Conservation (phyloP, 352 stramenopile genomes). For the Pythium grandisporangium region DNA sequence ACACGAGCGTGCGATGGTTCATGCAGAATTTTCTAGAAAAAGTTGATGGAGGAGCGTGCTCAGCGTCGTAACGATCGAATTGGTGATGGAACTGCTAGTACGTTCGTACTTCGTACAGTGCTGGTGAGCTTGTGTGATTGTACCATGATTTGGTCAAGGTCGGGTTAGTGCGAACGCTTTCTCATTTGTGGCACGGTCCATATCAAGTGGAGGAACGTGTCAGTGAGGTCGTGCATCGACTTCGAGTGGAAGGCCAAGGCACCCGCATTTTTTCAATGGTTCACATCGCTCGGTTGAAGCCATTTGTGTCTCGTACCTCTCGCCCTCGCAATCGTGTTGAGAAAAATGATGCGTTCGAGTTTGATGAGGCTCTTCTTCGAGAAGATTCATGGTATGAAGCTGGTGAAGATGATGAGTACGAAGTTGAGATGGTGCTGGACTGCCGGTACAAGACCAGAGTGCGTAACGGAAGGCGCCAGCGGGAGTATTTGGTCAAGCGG, state of each 20-base stretch:
- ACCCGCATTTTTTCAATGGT: not conserved
- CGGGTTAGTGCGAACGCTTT: conserved; percentile 1
- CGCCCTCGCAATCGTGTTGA: not conserved
- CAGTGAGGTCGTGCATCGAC: conserved; percentile 1
- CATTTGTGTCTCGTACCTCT: conserved; percentile 2
- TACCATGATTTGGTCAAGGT: conserved; percentile 9
- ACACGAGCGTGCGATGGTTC: conserved; percentile 1
- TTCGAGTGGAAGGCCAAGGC: conserved; percentile 1
- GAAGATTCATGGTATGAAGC: conserved; percentile 6
- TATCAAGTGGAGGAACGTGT: conserved; percentile 3
- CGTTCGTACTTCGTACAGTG: not conserved
- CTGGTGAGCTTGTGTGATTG: conserved; percentile 4
- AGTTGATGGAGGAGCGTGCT: conserved; percentile 6
- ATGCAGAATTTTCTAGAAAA: conserved; percentile 2
- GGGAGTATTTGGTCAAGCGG: conserved; percentile 20
- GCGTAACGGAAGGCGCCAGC: conserved; percentile 7
- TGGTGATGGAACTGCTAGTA: not conserved
- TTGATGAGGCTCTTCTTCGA: conserved; percentile 4
- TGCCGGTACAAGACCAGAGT: not conserved
- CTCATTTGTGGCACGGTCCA: conserved; percentile 8
- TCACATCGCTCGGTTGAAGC: conserved; percentile 6
- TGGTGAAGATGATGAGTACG: conserved; percentile 2
- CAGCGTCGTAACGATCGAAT: not conserved
- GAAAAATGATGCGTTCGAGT: not conserved
- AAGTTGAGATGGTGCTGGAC: conserved; percentile 8